Conservation (phyloP, 2,329 filamentous ascomycete species). For the Trichoderma citrinoviride region DNA sequence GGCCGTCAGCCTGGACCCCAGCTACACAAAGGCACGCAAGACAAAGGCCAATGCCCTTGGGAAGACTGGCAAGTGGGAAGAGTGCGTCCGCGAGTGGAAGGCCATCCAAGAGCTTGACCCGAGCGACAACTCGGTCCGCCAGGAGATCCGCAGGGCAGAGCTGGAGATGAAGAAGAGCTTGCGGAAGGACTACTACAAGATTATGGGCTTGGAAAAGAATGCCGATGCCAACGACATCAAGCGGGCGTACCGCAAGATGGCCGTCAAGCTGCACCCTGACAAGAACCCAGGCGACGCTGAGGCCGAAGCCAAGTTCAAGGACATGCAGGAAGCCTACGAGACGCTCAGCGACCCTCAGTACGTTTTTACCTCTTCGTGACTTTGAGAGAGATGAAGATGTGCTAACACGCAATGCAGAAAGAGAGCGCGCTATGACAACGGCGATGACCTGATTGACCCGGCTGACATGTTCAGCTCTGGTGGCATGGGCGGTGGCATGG, state of each 20-base stretch:
- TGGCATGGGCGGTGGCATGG: conserved; percentile 63
- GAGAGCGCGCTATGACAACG: conserved; percentile 85
- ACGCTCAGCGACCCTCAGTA: conserved; percentile 91
- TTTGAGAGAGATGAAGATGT: neutral
- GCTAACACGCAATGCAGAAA: conserved; percentile 59
- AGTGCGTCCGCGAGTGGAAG: conserved; percentile 87
- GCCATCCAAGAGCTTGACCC: conserved; percentile 78
- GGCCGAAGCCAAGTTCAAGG: conserved; percentile 93
- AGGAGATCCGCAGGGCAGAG: conserved; percentile 86
- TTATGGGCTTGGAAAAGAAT: conserved; percentile 82
- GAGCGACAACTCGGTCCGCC: conserved; percentile 72
- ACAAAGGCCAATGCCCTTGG: conserved; percentile 90
- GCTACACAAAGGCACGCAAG: conserved; percentile 87
- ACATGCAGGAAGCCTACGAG: conserved; percentile 96
- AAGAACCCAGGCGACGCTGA: conserved; percentile 88
- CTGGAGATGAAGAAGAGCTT: conserved; percentile 96
- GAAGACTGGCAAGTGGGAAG: conserved; percentile 85
- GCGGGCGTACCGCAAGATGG: conserved; percentile 93
- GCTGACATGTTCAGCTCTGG: conserved; percentile 77
- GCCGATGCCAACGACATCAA: conserved; percentile 85
- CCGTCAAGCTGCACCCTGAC: conserved; percentile 92
- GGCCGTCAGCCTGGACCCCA: conserved; percentile 77
- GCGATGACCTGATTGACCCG: conserved; percentile 85
- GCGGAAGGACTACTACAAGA: conserved; percentile 99
- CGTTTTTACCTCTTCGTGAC: conserved; percentile 39